phyloP scores from a whole-genome alignment of 257 asterid species.

The Solanum pennellii region DNA sequence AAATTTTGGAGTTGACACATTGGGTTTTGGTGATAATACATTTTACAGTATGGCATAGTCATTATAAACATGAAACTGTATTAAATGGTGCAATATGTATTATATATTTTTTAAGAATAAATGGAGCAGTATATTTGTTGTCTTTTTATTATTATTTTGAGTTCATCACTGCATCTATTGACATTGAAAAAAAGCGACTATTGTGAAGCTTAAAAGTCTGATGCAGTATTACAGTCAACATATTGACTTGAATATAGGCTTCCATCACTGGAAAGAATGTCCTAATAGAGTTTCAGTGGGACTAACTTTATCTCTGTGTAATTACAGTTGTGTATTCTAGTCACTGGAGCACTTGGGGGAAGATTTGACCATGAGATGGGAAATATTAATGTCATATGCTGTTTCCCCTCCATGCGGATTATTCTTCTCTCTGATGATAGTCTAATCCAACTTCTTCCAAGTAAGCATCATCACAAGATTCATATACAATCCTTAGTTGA shows the following conservation, averaged over 20 bases:
- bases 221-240: neutral
- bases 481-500: conserved; percentile 40
- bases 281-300: neutral
- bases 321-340: conserved; percentile 73
- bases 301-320: neutral
- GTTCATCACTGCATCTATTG: neutral
- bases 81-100: neutral
- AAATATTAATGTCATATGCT: conserved; percentile 65
- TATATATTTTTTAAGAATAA: neutral
- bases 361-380: conserved; percentile 94
- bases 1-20: neutral
- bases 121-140: neutral
- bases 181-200: neutral
- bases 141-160: neutral
- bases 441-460: conserved; percentile 81
- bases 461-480: conserved; percentile 57
- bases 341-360: conserved; percentile 95
- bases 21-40: neutral
- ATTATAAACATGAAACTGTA: neutral
- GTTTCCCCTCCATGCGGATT: conserved; percentile 47
- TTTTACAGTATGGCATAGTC: neutral
- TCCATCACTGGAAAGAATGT: neutral
- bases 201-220: too few relatives aligned
- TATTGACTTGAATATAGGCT: neutral
- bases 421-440: conserved; percentile 79